These are phyloP conservation scores for Venturia asperata DNA, from an alignment of 2,329 filamentous ascomycete species.

Conservation along the genomic window DNA sequence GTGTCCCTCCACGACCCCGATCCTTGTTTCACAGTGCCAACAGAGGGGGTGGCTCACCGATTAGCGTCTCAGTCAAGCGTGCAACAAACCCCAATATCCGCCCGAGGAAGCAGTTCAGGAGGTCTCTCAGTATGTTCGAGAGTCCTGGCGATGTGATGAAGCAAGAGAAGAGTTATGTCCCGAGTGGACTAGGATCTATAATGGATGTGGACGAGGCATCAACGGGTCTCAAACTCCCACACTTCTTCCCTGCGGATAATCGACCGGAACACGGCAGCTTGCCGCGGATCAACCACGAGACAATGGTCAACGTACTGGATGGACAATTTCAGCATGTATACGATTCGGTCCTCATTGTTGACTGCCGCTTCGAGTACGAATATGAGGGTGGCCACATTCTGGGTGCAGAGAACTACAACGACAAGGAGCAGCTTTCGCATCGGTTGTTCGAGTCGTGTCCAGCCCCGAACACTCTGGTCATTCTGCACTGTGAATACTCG, in stretches of 20 bases:
- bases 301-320: constrained; percentile 79
- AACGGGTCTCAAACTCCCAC: constrained; percentile 68
- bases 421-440: constrained; percentile 77
- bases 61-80: constrained; percentile 63
- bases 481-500: constrained; percentile 98
- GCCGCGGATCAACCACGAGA: constrained; percentile 75
- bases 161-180: constrained; percentile 57
- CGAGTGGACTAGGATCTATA: constrained; percentile 60
- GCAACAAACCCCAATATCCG: constrained; percentile 45
- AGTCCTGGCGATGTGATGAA: constrained; percentile 82
- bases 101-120: constrained; percentile 78
- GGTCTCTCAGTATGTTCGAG: constrained; percentile 97
- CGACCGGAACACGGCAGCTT: constrained; percentile 66
- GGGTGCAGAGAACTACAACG: constrained; percentile 90
- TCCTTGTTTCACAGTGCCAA: constrained; percentile 57
- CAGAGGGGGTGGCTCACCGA: constrained; percentile 67
- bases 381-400: constrained; percentile 94
- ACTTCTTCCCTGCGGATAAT: constrained; percentile 67
- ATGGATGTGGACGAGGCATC: constrained; percentile 71
- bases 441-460: constrained; percentile 67
- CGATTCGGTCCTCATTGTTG: constrained; percentile 78
- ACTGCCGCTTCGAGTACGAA: constrained; percentile 98
- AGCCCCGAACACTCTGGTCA: constrained; percentile 66
- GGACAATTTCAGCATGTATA: constrained; percentile 71
- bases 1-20: constrained; percentile 56